A percentile compares a stretch with the other conserved stretches of the same genome.
These are phyloP conservation scores for Yamadazyma kanchanaburiensis DNA, from an alignment of 1,139 yeast species.

Conservation along the genomic window DNA sequence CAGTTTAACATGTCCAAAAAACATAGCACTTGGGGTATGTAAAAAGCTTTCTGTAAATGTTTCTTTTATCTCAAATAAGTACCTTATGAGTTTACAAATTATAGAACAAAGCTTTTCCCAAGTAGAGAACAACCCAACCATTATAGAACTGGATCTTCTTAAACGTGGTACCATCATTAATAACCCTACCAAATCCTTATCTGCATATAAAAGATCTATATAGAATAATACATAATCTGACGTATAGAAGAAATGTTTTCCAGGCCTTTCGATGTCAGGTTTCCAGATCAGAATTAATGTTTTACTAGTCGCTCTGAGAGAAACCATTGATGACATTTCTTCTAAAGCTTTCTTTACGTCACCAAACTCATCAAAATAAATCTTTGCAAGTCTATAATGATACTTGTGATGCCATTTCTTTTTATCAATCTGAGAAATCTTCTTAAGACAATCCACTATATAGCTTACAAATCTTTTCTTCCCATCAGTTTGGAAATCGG, in stretches of 20 bases:
- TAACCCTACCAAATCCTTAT: slow-evolving; percentile 58
- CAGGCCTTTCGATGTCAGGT: slow-evolving; percentile 88
- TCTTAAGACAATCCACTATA: slow-evolving; percentile 25
- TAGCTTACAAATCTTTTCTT: slow-evolving; percentile 23
- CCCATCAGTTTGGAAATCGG: slow-evolving; percentile 1
- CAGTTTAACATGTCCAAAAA: slow-evolving; percentile 35
- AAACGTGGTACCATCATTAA: slow-evolving; percentile 63
- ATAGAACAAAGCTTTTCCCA: slow-evolving; percentile 62
- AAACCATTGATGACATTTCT: slow-evolving; percentile 62
- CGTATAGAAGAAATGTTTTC: slow-evolving; percentile 83
- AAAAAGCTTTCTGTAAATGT: slow-evolving; percentile 54
- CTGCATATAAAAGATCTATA: slow-evolving; percentile 51
- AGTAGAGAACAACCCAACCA: slow-evolving; percentile 56
- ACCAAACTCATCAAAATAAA: slow-evolving; percentile 52
- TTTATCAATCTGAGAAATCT: slow-evolving; percentile 59
- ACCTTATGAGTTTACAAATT: slow-evolving; percentile 48
- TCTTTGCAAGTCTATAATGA: slow-evolving; percentile 65
- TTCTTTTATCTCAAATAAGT: slow-evolving; percentile 40
- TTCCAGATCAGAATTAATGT: slow-evolving; percentile 87
- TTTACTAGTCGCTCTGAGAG: slow-evolving; percentile 66
- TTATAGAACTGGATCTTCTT: slow-evolving; percentile 72
- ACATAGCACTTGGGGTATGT: slow-evolving; percentile 46
- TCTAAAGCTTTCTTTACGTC: slow-evolving; percentile 55
- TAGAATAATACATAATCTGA: slow-evolving; percentile 65
- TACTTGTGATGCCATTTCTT: slow-evolving; percentile 94